Percentiles rank a stretch among this genome's conserved stretches.
Evolutionary conservation across 352 stramenopile genomes (phyloP).

Genomic region (Globisporangium camurandrum): DNA sequence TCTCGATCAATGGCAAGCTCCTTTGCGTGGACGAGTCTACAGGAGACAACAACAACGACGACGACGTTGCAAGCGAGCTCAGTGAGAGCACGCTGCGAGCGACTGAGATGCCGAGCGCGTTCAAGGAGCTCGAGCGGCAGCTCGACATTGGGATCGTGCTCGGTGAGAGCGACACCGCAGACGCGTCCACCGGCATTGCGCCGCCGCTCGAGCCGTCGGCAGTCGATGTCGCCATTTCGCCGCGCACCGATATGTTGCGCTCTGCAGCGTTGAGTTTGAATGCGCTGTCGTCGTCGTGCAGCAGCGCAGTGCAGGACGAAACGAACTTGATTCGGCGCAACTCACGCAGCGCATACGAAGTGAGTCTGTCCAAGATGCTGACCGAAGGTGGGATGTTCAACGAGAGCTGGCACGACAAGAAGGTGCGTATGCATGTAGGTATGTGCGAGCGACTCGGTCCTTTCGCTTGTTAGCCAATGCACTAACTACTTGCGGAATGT

Average conservation of each 20-base stretch:
- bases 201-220: background rate
- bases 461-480: too few relatives aligned
- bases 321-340: conserved; percentile 37
- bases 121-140: conserved; percentile 8
- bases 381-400: conserved; percentile 72
- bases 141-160: conserved; percentile 4
- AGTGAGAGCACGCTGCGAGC: too few relatives aligned
- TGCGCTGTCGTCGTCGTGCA: background rate
- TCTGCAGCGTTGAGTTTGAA: conserved; percentile 2
- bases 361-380: conserved; percentile 57
- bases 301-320: conserved; percentile 15
- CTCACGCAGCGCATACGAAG: conserved; percentile 60
- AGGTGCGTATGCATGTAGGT: conserved; percentile 23
- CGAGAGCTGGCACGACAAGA: conserved; percentile 93
- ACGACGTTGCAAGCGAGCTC: background rate
- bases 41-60: conserved; percentile 6
- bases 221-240: too few relatives aligned
- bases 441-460: background rate
- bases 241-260: background rate
- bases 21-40: conserved; percentile 33
- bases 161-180: background rate
- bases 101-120: background rate
- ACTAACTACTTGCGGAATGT: too few relatives aligned
- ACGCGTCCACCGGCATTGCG: background rate
- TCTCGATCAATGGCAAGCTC: conserved; percentile 54